These are phyloP conservation scores for Fagopyrum homotropicum DNA, from an alignment of 148 eudicot species.

Conservation along the genomic window DNA sequence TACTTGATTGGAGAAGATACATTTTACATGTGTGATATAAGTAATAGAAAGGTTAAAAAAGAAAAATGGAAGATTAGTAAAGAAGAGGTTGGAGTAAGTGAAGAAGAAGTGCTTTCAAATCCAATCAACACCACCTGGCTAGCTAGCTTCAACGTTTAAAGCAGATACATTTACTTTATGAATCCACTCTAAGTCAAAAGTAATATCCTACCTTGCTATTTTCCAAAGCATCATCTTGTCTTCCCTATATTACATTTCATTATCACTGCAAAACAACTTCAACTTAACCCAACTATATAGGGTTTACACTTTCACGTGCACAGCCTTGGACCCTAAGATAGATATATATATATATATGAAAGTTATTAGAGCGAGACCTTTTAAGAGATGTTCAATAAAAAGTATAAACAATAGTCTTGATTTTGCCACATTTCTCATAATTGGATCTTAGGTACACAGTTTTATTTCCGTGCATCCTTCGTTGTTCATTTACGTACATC, in stretches of 20 bases:
- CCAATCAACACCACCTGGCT: neutral
- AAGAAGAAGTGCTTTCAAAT: neutral
- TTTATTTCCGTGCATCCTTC: no score
- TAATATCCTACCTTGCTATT: neutral
- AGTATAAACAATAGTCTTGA: no score
- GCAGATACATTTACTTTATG: neutral
- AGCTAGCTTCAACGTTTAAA: neutral
- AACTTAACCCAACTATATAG: slow-evolving; percentile 2
- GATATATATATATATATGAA: no score
- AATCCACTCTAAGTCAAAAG: slow-evolving; percentile 6
- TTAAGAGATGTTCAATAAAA: no score
- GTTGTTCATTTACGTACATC: no score
- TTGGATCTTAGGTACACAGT: no score
- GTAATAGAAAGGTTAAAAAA: neutral
- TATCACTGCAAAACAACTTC: neutral
- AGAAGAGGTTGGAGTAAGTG: neutral
- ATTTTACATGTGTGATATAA: no score
- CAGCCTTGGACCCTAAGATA: neutral
- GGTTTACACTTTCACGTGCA: slow-evolving; percentile 1
- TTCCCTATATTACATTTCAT: neutral
- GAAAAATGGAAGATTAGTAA: neutral
- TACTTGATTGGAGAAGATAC: no score
- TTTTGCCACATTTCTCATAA: no score
- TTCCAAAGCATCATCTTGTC: slow-evolving; percentile 2
- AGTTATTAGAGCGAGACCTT: no score